Evolutionary conservation across 352 stramenopile species (phyloP).

Genomic region (Phytophthora cactorum): DNA sequence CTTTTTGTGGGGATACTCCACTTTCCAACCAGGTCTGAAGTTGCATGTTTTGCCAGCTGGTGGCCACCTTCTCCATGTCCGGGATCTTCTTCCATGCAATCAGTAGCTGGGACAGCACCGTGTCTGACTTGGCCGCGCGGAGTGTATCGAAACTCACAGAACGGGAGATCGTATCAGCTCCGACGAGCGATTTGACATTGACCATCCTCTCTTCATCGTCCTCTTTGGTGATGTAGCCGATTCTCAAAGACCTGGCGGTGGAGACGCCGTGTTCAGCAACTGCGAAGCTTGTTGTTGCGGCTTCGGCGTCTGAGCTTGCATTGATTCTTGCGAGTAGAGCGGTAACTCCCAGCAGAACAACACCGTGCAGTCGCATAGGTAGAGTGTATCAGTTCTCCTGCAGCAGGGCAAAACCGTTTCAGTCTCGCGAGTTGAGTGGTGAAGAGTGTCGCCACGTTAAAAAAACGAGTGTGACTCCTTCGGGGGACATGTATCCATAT

Average conservation of each 20-base stretch:
- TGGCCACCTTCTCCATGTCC: slow-evolving; percentile 1
- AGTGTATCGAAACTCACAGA: no score
- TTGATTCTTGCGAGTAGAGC: background rate
- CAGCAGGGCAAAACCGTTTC: no score
- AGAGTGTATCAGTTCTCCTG: no score
- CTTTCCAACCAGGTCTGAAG: no score
- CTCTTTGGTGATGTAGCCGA: background rate
- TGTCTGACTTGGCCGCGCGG: no score
- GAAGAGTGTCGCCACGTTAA: no score
- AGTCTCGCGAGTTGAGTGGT: no score
- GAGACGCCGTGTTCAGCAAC: background rate
- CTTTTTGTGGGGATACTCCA: background rate
- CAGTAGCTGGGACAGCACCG: background rate
- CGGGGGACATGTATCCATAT: no score
- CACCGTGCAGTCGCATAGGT: background rate
- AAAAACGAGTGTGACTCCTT: no score
- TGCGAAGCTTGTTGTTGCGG: background rate
- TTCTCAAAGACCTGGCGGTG: background rate
- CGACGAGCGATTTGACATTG: background rate
- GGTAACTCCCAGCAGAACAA: background rate
- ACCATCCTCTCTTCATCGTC: slow-evolving; percentile 1
- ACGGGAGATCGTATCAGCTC: background rate
- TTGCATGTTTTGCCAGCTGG: background rate
- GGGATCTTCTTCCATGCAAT: background rate
- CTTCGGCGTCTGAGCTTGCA: background rate